Base-by-base conservation (phyloP, 192 early-diverging fungal species). In the Linnemannia hyalina region DNA sequence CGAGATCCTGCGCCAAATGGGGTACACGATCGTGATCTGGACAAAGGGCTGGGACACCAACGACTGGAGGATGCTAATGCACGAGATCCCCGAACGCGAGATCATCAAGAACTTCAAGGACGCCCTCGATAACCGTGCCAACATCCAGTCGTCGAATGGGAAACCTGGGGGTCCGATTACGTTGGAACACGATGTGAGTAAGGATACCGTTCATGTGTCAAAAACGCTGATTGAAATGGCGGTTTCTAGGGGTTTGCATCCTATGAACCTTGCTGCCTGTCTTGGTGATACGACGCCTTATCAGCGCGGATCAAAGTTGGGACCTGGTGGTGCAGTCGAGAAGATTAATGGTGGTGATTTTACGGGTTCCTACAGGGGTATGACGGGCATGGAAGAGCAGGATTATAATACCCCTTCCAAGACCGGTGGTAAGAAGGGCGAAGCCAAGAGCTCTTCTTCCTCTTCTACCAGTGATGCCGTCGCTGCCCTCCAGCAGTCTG, bases 1-100 rank as follows among this genome's bases (percentile, higher is more conserved):
- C 26, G 87, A 87, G 71, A 90, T 92, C 63, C 77, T 88, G 11
- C 88, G 85, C 55, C 89, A 92, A 63, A 90, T 92, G 90, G 89
- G 91, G 20, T 87, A 89, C 71, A 81, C 71, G 4, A 75, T 80
- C 4, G 84, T 86, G 22, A 86, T 86, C 72, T 86, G 84, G 84
- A 81, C 79, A 0, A 52, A 52, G 15, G 84, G 76, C 13, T 86
- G 84, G 84, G 84, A 81, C 42, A 86, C 84, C 0, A 80, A 86
- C 36, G 91, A 92, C 75, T 92, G 91, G 91, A 83, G 83, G 20
- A 88, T 92, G 88, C 77, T 89, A 0, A 74, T 71, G n/a, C 47
- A 71, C 38, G 69, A 78, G n/a, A 41, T 78, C 9, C 68, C 32
- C 26, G 82, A 79, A 26, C 15, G 32, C 23, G 88, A 82, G 57